Evolutionary conservation across 352 stramenopile species (phyloP).

Genomic region (Phytophthora pluvialis): DNA sequence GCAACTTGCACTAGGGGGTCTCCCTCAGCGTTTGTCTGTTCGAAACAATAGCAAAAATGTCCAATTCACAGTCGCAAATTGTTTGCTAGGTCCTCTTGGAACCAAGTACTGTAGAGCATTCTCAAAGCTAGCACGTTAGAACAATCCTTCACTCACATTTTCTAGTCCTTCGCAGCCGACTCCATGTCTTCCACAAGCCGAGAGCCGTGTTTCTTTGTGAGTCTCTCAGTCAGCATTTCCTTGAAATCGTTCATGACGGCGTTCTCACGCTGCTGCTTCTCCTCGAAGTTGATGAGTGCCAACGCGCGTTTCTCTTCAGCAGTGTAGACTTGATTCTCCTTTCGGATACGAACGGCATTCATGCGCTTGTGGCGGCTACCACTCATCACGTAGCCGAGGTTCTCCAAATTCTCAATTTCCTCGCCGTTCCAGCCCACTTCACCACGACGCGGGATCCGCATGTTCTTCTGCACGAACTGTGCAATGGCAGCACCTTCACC

Average conservation of each 20-base stretch:
- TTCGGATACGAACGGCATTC: slow-evolving; percentile 98
- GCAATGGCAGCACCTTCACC: slow-evolving; percentile 96
- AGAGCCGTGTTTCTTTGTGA: slow-evolving; percentile 90
- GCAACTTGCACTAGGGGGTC: too few species aligned
- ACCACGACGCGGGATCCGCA: slow-evolving; percentile 97
- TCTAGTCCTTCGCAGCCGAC: slow-evolving; percentile 61
- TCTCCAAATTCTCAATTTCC: slow-evolving; percentile 97
- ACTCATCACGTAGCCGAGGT: slow-evolving; percentile 97
- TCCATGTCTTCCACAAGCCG: slow-evolving; percentile 89
- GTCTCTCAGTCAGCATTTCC: slow-evolving; percentile 89
- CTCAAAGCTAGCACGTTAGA: not conserved
- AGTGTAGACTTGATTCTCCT: slow-evolving; percentile 99
- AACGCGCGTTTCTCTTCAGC: slow-evolving; percentile 98
- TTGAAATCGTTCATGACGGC: slow-evolving; percentile 98
- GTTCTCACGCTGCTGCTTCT: slow-evolving; percentile 99
- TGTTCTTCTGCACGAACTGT: slow-evolving; percentile 99
- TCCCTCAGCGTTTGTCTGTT: too few species aligned
- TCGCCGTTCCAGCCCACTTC: slow-evolving; percentile 97
- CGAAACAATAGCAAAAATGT: too few species aligned
- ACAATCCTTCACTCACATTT: not conserved
- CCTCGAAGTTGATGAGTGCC: slow-evolving; percentile 98
- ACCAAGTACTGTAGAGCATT: too few species aligned
- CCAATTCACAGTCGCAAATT: too few species aligned
- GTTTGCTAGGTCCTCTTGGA: too few species aligned
- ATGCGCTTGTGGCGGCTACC: slow-evolving; percentile 97